phyloP scores from a whole-genome alignment of 1,139 yeast genomes.

The Pichia norvegensis region DNA sequence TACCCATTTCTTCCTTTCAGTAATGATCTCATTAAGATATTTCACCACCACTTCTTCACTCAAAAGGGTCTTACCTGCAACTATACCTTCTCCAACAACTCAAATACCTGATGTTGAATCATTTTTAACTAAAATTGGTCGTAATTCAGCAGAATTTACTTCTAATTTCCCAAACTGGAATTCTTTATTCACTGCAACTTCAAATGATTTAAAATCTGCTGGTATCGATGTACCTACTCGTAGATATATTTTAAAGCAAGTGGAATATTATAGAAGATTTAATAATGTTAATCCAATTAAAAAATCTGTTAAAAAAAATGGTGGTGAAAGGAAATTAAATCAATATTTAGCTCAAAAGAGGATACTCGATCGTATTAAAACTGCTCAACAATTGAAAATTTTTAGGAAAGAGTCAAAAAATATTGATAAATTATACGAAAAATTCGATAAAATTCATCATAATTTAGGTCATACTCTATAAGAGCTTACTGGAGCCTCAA shows the following conservation, averaged over 20 bases:
- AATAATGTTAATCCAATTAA: slow-evolving; percentile 46
- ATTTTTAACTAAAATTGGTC: slow-evolving; percentile 69
- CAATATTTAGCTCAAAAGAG: slow-evolving; percentile 61
- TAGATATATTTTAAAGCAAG: slow-evolving; percentile 41
- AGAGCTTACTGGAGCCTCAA: too few species aligned
- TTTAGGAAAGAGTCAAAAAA: slow-evolving; percentile 15
- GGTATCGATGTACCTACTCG: slow-evolving; percentile 77
- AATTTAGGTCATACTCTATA: slow-evolving; percentile 6
- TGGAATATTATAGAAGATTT: slow-evolving; percentile 39
- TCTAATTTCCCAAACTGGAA: slow-evolving; percentile 73
- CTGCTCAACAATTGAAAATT: slow-evolving; percentile 22
- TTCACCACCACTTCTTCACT: slow-evolving; percentile 4
- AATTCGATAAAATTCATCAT: slow-evolving; percentile 14
- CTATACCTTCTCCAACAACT: slow-evolving; percentile 39
- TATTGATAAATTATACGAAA: slow-evolving; percentile 11
- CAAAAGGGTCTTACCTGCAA: slow-evolving; percentile 1
- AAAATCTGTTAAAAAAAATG: slow-evolving; percentile 61
- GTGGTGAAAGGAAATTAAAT: slow-evolving; percentile 80
- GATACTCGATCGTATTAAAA: slow-evolving; percentile 46
- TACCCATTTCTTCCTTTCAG: too few species aligned
- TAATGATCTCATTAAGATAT: too few species aligned
- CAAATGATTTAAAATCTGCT: slow-evolving; percentile 56
- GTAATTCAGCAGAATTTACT: slow-evolving; percentile 57
- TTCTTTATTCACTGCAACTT: slow-evolving; percentile 49
- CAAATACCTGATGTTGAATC: slow-evolving; percentile 65